Conservation (phyloP, 1,139 yeast species). For the Blastobotrys elegans region DNA sequence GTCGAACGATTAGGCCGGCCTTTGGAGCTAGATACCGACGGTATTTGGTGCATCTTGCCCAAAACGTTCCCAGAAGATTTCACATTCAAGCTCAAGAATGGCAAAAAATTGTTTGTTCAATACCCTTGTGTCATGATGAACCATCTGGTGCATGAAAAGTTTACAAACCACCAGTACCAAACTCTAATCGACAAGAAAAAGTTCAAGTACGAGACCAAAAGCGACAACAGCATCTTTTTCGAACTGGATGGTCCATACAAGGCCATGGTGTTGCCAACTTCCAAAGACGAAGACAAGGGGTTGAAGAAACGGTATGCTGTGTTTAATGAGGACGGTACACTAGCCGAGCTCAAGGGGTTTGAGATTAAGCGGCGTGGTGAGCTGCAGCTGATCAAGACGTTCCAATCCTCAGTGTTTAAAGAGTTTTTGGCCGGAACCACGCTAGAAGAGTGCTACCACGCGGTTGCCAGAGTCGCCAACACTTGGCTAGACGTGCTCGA, state of each 20-base stretch:
- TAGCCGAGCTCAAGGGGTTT: conserved; percentile 95
- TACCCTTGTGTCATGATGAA: conserved; percentile 97
- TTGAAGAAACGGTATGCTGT: conserved; percentile 96
- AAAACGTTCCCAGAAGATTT: conserved; percentile 88
- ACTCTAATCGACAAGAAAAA: conserved; percentile 66
- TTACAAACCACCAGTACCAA: conserved; percentile 94
- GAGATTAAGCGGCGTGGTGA: conserved; percentile 98
- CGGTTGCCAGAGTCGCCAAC: conserved; percentile 90
- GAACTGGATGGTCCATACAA: conserved; percentile 99
- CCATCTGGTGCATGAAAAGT: conserved; percentile 82
- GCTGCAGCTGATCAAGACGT: conserved; percentile 84
- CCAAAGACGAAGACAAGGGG: conserved; percentile 96
- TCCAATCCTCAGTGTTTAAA: conserved; percentile 91
- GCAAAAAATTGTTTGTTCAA: conserved; percentile 71
- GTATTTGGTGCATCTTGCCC: conserved; percentile 98
- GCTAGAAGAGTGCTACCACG: conserved; percentile 72
- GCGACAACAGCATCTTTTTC: conserved; percentile 93
- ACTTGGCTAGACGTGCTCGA: conserved; percentile 95
- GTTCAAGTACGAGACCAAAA: conserved; percentile 65
- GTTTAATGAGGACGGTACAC: conserved; percentile 86
- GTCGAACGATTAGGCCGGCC: conserved; percentile 97
- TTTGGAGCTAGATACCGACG: conserved; percentile 94
- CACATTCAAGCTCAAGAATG: conserved; percentile 64
- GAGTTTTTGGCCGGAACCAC: conserved; percentile 81
- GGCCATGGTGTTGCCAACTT: conserved; percentile 96